Conservation (phyloP, 768 basidiomycete genomes). For the Calvatia gigantea region DNA sequence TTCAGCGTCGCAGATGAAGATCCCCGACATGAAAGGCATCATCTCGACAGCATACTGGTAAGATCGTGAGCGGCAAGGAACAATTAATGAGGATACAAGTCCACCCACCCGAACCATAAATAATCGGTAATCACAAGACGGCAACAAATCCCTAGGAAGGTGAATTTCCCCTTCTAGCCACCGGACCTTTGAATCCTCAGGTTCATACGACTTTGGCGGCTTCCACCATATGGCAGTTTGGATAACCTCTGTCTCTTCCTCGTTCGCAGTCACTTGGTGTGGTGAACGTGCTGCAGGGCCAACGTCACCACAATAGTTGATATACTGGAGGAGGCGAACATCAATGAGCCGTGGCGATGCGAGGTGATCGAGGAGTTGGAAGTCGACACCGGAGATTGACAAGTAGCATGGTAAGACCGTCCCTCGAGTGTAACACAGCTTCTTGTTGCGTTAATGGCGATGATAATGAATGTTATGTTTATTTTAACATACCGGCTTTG, state of each 20-base stretch:
- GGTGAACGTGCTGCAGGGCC: neutral
- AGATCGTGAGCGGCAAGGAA: neutral
- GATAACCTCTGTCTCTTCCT: neutral
- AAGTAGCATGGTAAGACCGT: conserved; percentile 21
- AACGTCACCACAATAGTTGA: no score
- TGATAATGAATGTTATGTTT: neutral
- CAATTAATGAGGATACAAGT: neutral
- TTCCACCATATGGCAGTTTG: conserved; percentile 16
- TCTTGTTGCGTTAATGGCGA: neutral
- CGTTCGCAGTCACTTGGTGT: neutral
- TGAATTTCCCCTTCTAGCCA: conserved; percentile 20
- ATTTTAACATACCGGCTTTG: conserved; percentile 18
- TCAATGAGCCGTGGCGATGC: neutral
- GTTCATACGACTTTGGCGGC: conserved; percentile 8
- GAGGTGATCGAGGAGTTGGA: conserved; percentile 7
- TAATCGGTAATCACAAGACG: conserved; percentile 9
- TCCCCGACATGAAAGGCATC: conserved; percentile 7
- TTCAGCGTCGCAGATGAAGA: neutral
- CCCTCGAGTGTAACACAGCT: conserved; percentile 22
- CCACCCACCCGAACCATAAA: conserved; percentile 15
- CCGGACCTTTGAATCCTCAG: neutral
- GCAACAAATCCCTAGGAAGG: conserved; percentile 14
- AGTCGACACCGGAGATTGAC: conserved; percentile 10
- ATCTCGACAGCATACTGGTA: conserved; percentile 15
- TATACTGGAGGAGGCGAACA: neutral